These are phyloP conservation scores for Myriosclerotinia duriaeana DNA, from an alignment of 2,329 filamentous ascomycete species.

Conservation along the genomic window DNA sequence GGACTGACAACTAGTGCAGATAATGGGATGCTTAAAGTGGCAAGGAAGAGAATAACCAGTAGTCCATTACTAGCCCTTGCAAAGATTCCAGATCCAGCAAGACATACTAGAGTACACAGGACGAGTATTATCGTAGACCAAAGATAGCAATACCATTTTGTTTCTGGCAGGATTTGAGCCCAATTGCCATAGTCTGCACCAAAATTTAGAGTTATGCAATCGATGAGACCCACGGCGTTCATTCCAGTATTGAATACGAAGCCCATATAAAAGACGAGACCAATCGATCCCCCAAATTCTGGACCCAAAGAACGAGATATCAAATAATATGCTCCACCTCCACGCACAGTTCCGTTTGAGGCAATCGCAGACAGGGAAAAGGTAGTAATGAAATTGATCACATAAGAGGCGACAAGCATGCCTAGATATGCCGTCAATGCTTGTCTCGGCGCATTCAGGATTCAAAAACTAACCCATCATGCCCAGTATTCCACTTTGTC, in stretches of 20 bases:
- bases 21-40: conserved; percentile 78
- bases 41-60: conserved; percentile 66
- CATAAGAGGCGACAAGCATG: conserved; percentile 72
- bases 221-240: conserved; percentile 82
- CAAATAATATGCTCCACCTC: conserved; percentile 84
- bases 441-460: neutral
- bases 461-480: conserved; percentile 20
- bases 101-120: conserved; percentile 70
- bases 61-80: conserved; percentile 77
- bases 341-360: conserved; percentile 84
- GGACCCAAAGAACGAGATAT: conserved; percentile 83
- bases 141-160: conserved; percentile 75
- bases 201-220: conserved; percentile 77
- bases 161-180: conserved; percentile 62
- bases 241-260: conserved; percentile 82
- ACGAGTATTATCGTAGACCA: conserved; percentile 71
- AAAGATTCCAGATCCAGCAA: conserved; percentile 78
- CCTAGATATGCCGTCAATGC: conserved; percentile 34
- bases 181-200: conserved; percentile 57
- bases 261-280: conserved; percentile 87
- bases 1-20: conserved; percentile 69
- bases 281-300: conserved; percentile 86
- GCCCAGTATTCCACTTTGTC: conserved; percentile 40
- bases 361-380: conserved; percentile 86
- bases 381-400: conserved; percentile 79